These are phyloP conservation scores for Royoungia palumana DNA, from an alignment of 768 basidiomycete species.

Conservation along the genomic window DNA sequence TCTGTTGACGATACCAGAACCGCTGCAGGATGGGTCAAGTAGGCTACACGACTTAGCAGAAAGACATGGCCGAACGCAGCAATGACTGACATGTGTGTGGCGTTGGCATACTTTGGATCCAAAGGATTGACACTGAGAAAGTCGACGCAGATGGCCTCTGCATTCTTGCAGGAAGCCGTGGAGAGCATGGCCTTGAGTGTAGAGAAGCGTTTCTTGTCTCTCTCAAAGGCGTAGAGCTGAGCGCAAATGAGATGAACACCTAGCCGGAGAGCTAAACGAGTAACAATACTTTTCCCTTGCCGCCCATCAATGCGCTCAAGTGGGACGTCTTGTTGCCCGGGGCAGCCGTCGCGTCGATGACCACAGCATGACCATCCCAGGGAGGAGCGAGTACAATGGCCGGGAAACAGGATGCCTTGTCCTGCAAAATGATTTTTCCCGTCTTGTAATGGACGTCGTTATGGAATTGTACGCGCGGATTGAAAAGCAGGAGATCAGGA, in stretches of 20 bases:
- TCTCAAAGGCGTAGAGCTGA: constrained; percentile 86
- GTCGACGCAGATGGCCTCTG: constrained; percentile 70
- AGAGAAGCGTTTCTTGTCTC: constrained; percentile 74
- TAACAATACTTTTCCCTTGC: constrained; percentile 65
- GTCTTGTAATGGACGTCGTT: constrained; percentile 66
- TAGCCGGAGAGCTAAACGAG: background rate
- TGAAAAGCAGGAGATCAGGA: constrained; percentile 75
- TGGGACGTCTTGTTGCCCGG: constrained; percentile 99
- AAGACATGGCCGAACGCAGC: background rate
- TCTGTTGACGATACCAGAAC: constrained; percentile 89
- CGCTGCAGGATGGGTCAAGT: constrained; percentile 95
- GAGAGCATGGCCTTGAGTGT: constrained; percentile 83
- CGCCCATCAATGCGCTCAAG: constrained; percentile 82
- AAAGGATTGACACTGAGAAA: constrained; percentile 77
- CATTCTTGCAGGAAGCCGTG: constrained; percentile 83
- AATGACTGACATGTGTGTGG: constrained; percentile 80
- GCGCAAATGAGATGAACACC: background rate
- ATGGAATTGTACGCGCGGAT: constrained; percentile 63
- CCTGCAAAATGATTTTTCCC: constrained; percentile 89
- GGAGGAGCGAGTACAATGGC: constrained; percentile 83
- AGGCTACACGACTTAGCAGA: constrained; percentile 46
- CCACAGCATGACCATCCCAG: constrained; percentile 43
- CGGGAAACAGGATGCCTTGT: constrained; percentile 98
- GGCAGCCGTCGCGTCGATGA: constrained; percentile 93
- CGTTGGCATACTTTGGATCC: constrained; percentile 56